These are phyloP conservation scores for Bertia moriformis DNA, from an alignment of 2,329 filamentous ascomycete genomes.

Conservation along the genomic window DNA sequence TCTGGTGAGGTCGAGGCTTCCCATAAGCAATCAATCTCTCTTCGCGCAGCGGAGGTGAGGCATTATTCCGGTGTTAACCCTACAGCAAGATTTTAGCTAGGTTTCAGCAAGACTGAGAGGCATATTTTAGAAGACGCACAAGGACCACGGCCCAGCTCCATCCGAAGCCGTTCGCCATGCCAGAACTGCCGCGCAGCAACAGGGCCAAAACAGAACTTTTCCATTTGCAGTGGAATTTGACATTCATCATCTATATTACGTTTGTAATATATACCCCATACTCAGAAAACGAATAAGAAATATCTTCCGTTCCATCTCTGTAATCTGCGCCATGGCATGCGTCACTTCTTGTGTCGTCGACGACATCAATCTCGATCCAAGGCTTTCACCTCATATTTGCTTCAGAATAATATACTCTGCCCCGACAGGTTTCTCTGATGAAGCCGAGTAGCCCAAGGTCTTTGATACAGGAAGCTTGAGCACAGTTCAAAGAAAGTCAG, in stretches of 20 bases:
- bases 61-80: background rate
- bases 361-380: background rate
- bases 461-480: conserved; percentile 7
- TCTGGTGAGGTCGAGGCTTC: conserved; percentile 10
- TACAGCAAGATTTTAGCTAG: no score
- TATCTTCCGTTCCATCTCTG: conserved; percentile 10
- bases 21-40: conserved; percentile 10
- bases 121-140: no score
- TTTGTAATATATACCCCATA: conserved; percentile 13
- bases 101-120: no score
- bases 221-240: conserved; percentile 7
- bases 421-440: conserved; percentile 9
- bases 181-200: conserved; percentile 13
- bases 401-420: background rate
- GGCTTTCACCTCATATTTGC: background rate
- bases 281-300: conserved; percentile 10
- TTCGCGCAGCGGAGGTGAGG: background rate
- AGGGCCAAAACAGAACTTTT: conserved; percentile 12
- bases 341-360: conserved; percentile 5
- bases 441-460: conserved; percentile 11
- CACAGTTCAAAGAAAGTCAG: conserved; percentile 10
- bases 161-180: conserved; percentile 10
- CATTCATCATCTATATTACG: conserved; percentile 7
- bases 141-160: conserved; percentile 10
- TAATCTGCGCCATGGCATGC: conserved; percentile 11